These are phyloP conservation scores for Besnoitia besnoiti DNA, from an alignment of 169 alveolate species.

Conservation along the genomic window DNA sequence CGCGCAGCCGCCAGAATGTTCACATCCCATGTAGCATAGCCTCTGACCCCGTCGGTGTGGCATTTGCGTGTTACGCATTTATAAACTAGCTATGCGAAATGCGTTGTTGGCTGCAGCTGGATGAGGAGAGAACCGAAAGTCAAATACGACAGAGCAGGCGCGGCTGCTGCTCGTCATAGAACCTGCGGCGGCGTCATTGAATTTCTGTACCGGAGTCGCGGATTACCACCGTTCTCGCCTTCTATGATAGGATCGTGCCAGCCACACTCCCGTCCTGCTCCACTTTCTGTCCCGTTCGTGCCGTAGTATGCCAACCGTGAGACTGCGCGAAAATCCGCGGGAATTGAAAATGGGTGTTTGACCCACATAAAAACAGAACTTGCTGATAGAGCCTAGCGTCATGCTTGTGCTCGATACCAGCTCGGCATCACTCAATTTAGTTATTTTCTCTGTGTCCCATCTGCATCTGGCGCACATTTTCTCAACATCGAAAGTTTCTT, in stretches of 20 bases:
- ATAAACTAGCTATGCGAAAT: too few relatives aligned
- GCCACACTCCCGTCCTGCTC: background rate
- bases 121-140: slow-evolving; percentile 32
- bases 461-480: too few relatives aligned
- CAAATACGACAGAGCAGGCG: slow-evolving; percentile 32
- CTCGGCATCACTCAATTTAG: slow-evolving; percentile 18
- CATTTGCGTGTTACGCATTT: too few relatives aligned
- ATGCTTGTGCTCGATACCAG: background rate
- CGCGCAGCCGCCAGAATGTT: too few relatives aligned
- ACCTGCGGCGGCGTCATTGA: background rate
- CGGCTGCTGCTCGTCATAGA: slow-evolving; percentile 17
- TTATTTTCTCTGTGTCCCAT: background rate
- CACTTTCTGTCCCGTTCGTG: background rate
- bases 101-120: slow-evolving; percentile 7
- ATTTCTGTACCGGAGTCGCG: background rate
- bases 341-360: background rate
- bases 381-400: background rate
- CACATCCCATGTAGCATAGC: too few relatives aligned
- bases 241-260: background rate
- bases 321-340: background rate
- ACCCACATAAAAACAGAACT: background rate
- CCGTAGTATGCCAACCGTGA: background rate
- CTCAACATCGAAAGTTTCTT: too few relatives aligned
- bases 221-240: background rate
- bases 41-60: too few relatives aligned